Base-by-base conservation (phyloP, 805 yeast species). In the Schwanniomyces polymorphus region DNA sequence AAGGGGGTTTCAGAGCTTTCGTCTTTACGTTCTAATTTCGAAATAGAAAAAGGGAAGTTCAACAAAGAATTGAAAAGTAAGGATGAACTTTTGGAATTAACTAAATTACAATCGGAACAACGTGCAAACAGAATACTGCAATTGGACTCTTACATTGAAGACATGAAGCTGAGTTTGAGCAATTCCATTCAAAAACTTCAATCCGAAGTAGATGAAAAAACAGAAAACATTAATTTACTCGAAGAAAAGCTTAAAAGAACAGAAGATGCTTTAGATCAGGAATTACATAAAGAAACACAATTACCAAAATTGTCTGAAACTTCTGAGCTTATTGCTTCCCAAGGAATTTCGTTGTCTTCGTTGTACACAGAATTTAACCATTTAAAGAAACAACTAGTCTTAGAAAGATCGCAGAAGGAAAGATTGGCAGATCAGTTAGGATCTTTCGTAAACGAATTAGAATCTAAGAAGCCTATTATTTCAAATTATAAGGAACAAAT, bases 391-490 rank as follows among this genome's bases (percentile, higher is more conserved):
- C 87, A 86, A 53, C 69, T 88, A 42, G 75, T 81, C 2, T 77
- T 81, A 44, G 96, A 90, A 64, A 80, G 83, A 56, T 76, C 84
- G 14, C 85, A 86, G 44, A 89, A 88, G 55, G 83, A 81, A 47
- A 77, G 79, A 45, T 73, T 92, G 49, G 87, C 91, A 46, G 64
- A 72, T 29, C 92, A 89, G 63, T 72, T 91, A 48, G 85, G 86
- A 55, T 72, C 75, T 1, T 83, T 92, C 53, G 81, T 91, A 27
- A 74, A 75, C 16, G 97, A 91, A 63, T 71, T 91, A 51, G 95
- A 90, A 57, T 75, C 79, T 27, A 84, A 87, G 57, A 83, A 88
- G 46, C 97, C 98, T 0, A 70, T 85, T 2, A 77, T 92, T 41
- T 80, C 75, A 72, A 67, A 85, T 83, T 44, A 86, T 84, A 56